These are phyloP conservation scores for Fusarium duplospermum DNA, from an alignment of 2,329 filamentous ascomycete species.

Conservation along the genomic window DNA sequence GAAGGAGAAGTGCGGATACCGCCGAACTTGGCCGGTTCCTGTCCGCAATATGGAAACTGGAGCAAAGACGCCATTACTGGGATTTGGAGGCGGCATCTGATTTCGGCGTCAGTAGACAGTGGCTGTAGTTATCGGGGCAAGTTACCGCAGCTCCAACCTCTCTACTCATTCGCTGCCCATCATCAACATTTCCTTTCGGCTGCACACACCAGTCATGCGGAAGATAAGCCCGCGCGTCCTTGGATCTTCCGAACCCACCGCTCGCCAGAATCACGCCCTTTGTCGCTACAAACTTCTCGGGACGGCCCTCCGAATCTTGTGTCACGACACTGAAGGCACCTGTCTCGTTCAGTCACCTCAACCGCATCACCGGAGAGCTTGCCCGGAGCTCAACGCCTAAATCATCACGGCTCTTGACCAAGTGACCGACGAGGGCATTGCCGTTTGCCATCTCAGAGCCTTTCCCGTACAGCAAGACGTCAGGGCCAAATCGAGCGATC, in stretches of 20 bases:
- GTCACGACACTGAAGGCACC: background rate
- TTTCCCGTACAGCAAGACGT: background rate
- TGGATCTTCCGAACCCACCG: background rate
- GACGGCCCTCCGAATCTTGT: background rate
- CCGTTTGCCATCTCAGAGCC: background rate
- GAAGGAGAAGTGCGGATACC: background rate
- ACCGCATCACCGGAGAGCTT: background rate
- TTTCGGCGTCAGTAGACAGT: background rate
- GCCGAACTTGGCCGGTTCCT: background rate
- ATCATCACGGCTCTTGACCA: background rate
- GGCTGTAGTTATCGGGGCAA: too few relatives aligned
- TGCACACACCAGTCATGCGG: background rate
- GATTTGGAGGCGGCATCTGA: background rate
- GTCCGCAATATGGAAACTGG: background rate
- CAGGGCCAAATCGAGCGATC: background rate
- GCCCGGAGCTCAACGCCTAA: background rate
- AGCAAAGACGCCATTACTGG: background rate
- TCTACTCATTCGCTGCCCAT: background rate
- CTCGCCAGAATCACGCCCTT: background rate
- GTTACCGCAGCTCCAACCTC: background rate
- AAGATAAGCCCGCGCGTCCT: background rate
- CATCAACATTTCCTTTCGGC: background rate
- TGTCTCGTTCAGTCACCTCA: background rate
- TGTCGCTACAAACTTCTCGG: background rate
- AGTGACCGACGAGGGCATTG: background rate